phyloP scores from a whole-genome alignment of 495 filamentous ascomycete genomes.

The Venustampulla echinocandica region DNA sequence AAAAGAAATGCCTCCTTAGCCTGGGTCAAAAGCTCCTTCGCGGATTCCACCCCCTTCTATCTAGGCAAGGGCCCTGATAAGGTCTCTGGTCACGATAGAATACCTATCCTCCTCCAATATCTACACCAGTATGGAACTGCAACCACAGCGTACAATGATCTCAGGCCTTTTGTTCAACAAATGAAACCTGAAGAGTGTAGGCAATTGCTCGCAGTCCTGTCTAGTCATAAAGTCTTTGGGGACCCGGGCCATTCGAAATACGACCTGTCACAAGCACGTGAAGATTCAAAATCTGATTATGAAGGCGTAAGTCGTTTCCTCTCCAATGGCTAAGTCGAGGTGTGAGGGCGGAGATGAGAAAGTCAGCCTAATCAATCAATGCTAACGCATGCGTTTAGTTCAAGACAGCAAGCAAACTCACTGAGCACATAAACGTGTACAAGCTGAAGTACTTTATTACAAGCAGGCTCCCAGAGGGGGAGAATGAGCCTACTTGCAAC shows the following conservation, averaged over 20 bases:
- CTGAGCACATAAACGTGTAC: conserved; percentile 13
- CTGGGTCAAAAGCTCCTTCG: conserved; percentile 13
- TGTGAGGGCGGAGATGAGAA: too few relatives aligned
- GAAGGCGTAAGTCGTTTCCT: conserved; percentile 9
- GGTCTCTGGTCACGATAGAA: not conserved
- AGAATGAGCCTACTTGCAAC: conserved; percentile 1
- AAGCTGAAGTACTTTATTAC: conserved; percentile 18
- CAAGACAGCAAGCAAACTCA: conserved; percentile 12
- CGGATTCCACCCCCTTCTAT: not conserved
- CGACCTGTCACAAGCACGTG: not conserved
- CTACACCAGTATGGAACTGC: conserved; percentile 17
- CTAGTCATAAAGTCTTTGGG: conserved; percentile 5
- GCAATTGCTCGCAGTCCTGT: conserved; percentile 3
- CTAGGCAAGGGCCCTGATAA: not conserved
- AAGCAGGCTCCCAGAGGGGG: conserved; percentile 13
- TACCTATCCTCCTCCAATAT: conserved; percentile 15
- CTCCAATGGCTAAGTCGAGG: too few relatives aligned
- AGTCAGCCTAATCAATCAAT: too few relatives aligned
- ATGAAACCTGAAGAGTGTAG: conserved; percentile 11
- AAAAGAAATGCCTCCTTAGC: conserved; percentile 24
- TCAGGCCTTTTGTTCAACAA: conserved; percentile 11
- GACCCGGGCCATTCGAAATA: not conserved
- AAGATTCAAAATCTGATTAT: not conserved
- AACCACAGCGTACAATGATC: conserved; percentile 18
- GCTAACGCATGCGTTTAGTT: too few relatives aligned